A percentile compares a stretch with the other conserved stretches of the same genome.
These are phyloP conservation scores for Punica granatum DNA, from an alignment of 345 rosid species.

Conservation along the genomic window DNA sequence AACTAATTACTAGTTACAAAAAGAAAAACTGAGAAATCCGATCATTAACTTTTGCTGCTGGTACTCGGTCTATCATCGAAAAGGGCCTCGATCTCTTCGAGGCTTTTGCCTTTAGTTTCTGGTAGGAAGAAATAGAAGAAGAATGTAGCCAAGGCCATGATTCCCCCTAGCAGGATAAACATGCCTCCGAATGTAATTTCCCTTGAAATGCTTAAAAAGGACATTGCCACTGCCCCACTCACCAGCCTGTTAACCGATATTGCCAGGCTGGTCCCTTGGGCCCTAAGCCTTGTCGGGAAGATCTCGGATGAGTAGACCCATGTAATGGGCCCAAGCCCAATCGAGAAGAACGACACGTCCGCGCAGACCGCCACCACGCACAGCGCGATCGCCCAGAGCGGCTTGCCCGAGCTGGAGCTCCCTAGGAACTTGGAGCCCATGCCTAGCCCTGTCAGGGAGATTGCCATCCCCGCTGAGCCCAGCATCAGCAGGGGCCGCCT, in stretches of 20 bases:
- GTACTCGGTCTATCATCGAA: constrained; percentile 27
- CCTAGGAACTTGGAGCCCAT: constrained; percentile 31
- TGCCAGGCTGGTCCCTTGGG: constrained; percentile 61
- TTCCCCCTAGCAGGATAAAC: constrained; percentile 44
- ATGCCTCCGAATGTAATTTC: constrained; percentile 47
- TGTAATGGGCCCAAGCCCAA: constrained; percentile 67
- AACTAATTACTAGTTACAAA: no score
- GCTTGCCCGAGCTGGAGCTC: constrained; percentile 17
- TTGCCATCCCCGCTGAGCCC: constrained; percentile 47
- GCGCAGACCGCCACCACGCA: constrained; percentile 41
- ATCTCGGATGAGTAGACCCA: constrained; percentile 77
- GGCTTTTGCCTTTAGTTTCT: constrained; percentile 55
- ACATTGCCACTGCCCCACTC: constrained; percentile 60
- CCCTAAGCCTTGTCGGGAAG: constrained; percentile 55
- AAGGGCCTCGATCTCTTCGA: constrained; percentile 46
- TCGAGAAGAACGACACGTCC: constrained; percentile 53
- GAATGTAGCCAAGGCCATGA: constrained; percentile 29
- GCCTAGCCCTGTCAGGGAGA: constrained; percentile 40
- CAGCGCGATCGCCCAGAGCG: constrained; percentile 37
- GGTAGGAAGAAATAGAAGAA: constrained; percentile 49
- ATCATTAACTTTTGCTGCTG: background rate
- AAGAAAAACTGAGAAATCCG: background rate
- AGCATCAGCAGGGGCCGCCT: constrained; percentile 53
- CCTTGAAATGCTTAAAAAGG: constrained; percentile 35
- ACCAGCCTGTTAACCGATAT: constrained; percentile 56